phyloP scores from a whole-genome alignment of 495 filamentous ascomycete genomes.

The Aspergillus carlsbadensis region DNA sequence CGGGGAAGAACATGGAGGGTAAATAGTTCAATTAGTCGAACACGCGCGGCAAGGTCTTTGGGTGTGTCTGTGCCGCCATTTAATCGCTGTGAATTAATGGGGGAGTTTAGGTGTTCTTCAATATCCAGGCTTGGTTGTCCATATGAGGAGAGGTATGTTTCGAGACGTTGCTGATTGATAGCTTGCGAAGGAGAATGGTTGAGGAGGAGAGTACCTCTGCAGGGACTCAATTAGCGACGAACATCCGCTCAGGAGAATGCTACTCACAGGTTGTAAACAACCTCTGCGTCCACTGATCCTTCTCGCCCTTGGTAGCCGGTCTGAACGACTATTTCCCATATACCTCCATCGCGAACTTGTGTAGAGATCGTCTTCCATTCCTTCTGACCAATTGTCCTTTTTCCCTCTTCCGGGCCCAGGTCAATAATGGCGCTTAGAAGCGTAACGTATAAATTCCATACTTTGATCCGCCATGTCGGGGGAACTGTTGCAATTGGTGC shows the following conservation, averaged over 20 bases:
- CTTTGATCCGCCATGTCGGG: conserved; percentile 78
- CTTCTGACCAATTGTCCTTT: conserved; percentile 75
- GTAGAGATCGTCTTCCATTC: conserved; percentile 78
- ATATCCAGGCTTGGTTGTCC: conserved; percentile 67
- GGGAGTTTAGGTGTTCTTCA: conserved; percentile 50
- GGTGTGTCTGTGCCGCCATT: conserved; percentile 70
- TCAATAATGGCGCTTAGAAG: conserved; percentile 88
- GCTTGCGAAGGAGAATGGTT: conserved; percentile 80
- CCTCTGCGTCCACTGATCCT: conserved; percentile 89
- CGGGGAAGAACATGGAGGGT: conserved; percentile 87
- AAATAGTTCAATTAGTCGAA: conserved; percentile 92
- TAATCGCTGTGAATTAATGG: conserved; percentile 27
- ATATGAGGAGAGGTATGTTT: conserved; percentile 83
- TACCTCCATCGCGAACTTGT: conserved; percentile 77
- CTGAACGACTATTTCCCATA: conserved; percentile 90
- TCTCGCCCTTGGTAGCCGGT: conserved; percentile 83
- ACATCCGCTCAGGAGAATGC: background rate
- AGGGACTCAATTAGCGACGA: background rate
- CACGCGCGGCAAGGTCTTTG: conserved; percentile 68
- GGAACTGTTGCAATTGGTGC: conserved; percentile 72
- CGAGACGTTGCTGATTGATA: conserved; percentile 81
- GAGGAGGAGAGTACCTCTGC: conserved; percentile 79
- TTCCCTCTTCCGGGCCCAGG: conserved; percentile 85
- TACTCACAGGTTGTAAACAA: conserved; percentile 84
- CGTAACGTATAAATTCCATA: conserved; percentile 96